Evolutionary conservation across 495 filamentous ascomycete genomes (phyloP), one percentile per base, ranked within the genome.

Genomic region (Pyronema omphalodes): DNA sequence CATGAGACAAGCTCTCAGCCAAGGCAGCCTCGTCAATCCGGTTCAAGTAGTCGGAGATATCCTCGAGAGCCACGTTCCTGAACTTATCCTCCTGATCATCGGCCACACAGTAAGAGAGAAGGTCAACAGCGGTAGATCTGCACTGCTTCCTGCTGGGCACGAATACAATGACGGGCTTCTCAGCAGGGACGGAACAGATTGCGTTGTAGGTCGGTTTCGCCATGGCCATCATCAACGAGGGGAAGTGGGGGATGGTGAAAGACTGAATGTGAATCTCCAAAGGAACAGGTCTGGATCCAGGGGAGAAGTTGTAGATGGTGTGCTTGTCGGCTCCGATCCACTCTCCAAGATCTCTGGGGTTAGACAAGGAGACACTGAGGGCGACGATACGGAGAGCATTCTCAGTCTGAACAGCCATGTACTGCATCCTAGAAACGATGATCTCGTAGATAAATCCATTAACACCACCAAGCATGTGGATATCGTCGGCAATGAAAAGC

Each of bases 271-370:
- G 86, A 36, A 99, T 79, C 61, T 96, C 91, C 39, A 99, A 68
- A 1, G 88, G 88, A 1, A 93, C 77, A 4, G 86, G 81, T 18
- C 91, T 80, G 53, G 87, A 79, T 61, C 88, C 80, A 3, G 91
- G 91, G 61, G 86, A 94, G 74, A 99, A 99, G 69, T 96, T 99
- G 74, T 84, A 96, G 54, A 94, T 93, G 36, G 86, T 93, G 65
- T 99, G 93, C 71, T 94, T 96, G 55, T 80, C 89, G n/a, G 91
- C 93, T 54, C 93, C 93, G 59, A 96, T 93, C 91, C 91, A 99
- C 68, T 96, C 93, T 44, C 93, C 88, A 55, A 96, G 77, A 64
- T 96, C 91, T 41, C 88, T 79, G 39, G 91, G 80, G 67, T 94
- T 96, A 9, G 91, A 82, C 23, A 99, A 75, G 14, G 89, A 88